These are phyloP conservation scores for Raddia guianensis DNA, from an alignment of 176 grass and related monocot species.

Conservation along the genomic window DNA sequence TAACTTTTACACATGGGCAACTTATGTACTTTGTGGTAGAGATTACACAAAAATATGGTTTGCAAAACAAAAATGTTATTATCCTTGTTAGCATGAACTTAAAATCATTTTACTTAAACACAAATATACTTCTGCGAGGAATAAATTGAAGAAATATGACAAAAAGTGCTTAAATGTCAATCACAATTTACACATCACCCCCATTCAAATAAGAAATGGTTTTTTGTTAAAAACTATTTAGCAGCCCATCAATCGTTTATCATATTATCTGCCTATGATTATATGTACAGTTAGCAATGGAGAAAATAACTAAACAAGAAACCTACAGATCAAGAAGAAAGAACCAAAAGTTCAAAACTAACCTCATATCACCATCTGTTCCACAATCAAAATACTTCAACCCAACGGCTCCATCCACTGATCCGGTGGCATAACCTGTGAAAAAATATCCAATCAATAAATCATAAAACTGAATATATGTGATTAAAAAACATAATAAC, in stretches of 20 bases:
- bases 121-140: background rate
- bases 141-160: constrained; percentile 16
- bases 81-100: background rate
- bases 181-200: background rate
- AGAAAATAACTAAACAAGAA: background rate
- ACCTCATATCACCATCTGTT: constrained; percentile 54
- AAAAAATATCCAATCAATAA: background rate
- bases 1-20: background rate
- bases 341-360: constrained; percentile 50
- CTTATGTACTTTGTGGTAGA: constrained; percentile 6
- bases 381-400: constrained; percentile 63
- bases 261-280: background rate
- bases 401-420: constrained; percentile 61
- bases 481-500: constrained; percentile 12
- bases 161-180: constrained; percentile 5
- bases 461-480: constrained; percentile 4
- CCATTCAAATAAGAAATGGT: constrained; percentile 17
- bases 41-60: background rate
- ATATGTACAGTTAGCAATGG: background rate
- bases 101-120: background rate
- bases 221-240: background rate
- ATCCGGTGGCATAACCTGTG: constrained; percentile 60
- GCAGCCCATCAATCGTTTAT: background rate
- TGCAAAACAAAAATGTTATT: background rate
- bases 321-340: constrained; percentile 27